Percentiles rank a stretch among this genome's conserved stretches.
Conservation (phyloP, 2,329 filamentous ascomycete genomes). For the Ceratocystis cubensis region DNA sequence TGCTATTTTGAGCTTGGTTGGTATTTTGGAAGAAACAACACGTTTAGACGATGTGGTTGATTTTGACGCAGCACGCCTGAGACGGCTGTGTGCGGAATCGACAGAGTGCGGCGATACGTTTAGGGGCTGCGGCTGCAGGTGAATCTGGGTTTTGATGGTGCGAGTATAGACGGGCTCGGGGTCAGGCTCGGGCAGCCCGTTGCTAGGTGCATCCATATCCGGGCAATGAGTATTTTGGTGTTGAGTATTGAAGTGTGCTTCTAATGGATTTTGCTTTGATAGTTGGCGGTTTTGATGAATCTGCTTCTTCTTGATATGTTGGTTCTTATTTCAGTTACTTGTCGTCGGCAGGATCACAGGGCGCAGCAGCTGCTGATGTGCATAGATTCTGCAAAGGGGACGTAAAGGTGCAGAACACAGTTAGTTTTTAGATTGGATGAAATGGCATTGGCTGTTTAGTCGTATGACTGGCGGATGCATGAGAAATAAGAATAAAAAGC, state of each 20-base stretch:
- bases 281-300: neutral
- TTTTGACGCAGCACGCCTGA: conserved; percentile 15
- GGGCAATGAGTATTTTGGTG: neutral
- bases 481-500: neutral
- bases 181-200: neutral
- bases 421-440: neutral
- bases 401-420: neutral
- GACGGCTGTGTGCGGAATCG: conserved; percentile 17
- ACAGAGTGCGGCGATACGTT: conserved; percentile 15
- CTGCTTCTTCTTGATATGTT: neutral
- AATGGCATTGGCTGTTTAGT: neutral
- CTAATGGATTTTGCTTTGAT: neutral
- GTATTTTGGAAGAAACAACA: neutral
- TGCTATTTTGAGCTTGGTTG: conserved; percentile 18
- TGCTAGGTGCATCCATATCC: conserved; percentile 10
- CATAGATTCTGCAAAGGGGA: conserved; percentile 2
- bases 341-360: neutral
- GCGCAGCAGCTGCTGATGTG: conserved; percentile 6
- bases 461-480: neutral
- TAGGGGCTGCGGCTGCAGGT: conserved; percentile 1
- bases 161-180: neutral
- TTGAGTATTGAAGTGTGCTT: neutral
- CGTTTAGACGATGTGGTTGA: conserved; percentile 6
- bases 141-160: conserved; percentile 16
- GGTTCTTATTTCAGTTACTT: neutral